Evolutionary conservation across 2,329 filamentous ascomycete genomes (phyloP).

Genomic region (Hirsutella thompsonii): DNA sequence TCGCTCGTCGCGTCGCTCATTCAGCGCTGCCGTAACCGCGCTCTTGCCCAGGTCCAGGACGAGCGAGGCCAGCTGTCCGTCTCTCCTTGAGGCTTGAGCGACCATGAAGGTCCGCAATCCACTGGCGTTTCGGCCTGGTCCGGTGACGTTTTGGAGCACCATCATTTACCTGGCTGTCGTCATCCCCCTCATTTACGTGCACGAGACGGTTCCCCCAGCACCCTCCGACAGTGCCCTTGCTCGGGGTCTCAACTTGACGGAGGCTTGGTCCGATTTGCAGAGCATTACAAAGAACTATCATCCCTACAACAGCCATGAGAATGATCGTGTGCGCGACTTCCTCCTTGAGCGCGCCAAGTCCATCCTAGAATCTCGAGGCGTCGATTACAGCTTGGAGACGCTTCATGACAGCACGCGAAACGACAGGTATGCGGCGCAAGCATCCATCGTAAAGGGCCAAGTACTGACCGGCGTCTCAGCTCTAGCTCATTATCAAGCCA

Average conservation of each 20-base stretch:
- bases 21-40: too few species aligned
- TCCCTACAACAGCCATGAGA: constrained; percentile 76
- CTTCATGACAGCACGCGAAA: constrained; percentile 17
- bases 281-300: constrained; percentile 64
- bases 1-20: too few species aligned
- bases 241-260: constrained; percentile 61
- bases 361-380: constrained; percentile 53
- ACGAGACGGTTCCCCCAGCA: constrained; percentile 60
- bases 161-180: constrained; percentile 67
- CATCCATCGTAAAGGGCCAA: neutral
- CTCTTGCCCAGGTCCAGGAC: too few species aligned
- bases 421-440: constrained; percentile 8
- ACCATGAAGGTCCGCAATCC: constrained; percentile 31
- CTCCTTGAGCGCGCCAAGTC: constrained; percentile 56
- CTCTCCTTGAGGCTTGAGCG: neutral
- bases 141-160: constrained; percentile 70
- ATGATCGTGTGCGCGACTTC: constrained; percentile 69
- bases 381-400: constrained; percentile 29
- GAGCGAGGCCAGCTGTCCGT: too few species aligned
- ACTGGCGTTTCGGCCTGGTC: constrained; percentile 65
- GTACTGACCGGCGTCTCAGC: neutral
- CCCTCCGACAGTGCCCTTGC: constrained; percentile 35
- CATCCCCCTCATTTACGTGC: constrained; percentile 58
- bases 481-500: too few species aligned
- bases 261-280: constrained; percentile 79